Evolutionary conservation across 2,329 filamentous ascomycete genomes (phyloP), one percentile per base, ranked within the genome.

Genomic region (Aspergillus ruber): DNA sequence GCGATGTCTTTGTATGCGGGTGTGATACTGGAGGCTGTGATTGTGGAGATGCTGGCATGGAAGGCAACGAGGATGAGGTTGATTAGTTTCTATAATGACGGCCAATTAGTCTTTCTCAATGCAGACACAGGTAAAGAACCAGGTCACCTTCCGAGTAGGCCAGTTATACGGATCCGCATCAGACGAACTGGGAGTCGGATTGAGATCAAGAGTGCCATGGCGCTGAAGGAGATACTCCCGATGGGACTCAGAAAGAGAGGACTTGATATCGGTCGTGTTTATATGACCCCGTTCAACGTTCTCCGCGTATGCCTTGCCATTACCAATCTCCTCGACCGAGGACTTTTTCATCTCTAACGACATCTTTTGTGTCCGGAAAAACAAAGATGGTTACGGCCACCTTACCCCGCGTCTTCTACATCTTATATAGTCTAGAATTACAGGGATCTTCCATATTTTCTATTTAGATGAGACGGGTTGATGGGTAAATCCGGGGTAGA

Each of bases 41-140:
- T 81, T 3, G 77, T 78, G 39, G 72, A 71, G 74, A 82, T 82
- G 63, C 76, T 75, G 35, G 78, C 76, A 49, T 82, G 77, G 55
- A 80, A 78, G 1, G 78, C 76, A 13, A 83, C 77, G 17, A 44
- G 15, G 10, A 25, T 46, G 25, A 51, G 50, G 27, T 56, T 56
- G 17, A 42, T 33, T 6, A 55, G 4, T 55, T 58, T 58, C 56
- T 38, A n/a, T 32, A 4, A 4, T 9, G 10, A 10, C 25, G 2
- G 18, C 3, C 3, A 17, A 2, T 36, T 17, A 36, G 5, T 10
- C 13, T 9, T 12, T 5, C 2, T 33, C 15, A 8, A 27, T 4
- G 3, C 17, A 32, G 39, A 35, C n/a, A 13, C 8, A 20, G 13
- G 2, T 10, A 23, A 3, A 21, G 20, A 20, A 20, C 20, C 20